A percentile compares a stretch with the other conserved stretches of the same genome.
phyloP scores from a whole-genome alignment of 192 early-diverging fungal species.

The Paraglomus brasilianum region DNA sequence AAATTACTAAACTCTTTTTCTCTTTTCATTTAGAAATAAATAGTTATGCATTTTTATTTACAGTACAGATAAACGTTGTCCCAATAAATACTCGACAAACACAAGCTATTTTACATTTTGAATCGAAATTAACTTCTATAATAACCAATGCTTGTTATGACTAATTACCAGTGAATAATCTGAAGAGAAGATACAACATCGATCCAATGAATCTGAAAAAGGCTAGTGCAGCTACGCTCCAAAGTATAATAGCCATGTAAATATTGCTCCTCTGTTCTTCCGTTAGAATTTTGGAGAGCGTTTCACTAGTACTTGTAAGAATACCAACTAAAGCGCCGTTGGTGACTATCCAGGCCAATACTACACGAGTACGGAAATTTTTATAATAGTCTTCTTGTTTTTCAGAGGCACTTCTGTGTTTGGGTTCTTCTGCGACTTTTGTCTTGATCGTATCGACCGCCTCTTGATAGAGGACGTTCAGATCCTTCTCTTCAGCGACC shows the following conservation, averaged over 20 bases:
- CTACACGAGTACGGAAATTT: slow-evolving; percentile 74
- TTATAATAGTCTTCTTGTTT: slow-evolving; percentile 84
- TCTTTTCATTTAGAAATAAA: no score
- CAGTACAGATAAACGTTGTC: no score
- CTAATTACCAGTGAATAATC: slow-evolving; percentile 47
- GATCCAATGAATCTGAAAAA: slow-evolving; percentile 68
- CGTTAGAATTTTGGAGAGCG: slow-evolving; percentile 31
- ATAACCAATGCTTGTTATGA: slow-evolving; percentile 30
- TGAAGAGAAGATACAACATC: slow-evolving; percentile 62
- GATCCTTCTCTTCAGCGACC: slow-evolving; percentile 75
- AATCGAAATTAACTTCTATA: slow-evolving; percentile 35
- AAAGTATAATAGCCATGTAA: slow-evolving; percentile 72
- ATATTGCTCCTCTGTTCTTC: slow-evolving; percentile 40
- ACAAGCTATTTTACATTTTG: background rate
- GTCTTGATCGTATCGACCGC: slow-evolving; percentile 60
- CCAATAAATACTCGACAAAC: background rate
- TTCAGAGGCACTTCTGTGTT: slow-evolving; percentile 65
- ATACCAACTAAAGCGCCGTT: slow-evolving; percentile 67
- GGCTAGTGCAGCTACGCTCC: slow-evolving; percentile 69
- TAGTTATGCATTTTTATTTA: no score
- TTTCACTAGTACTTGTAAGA: slow-evolving; percentile 52
- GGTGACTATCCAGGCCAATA: slow-evolving; percentile 78
- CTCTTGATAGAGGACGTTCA: slow-evolving; percentile 78
- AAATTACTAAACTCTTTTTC: no score
- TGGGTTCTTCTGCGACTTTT: slow-evolving; percentile 43